Conservation (phyloP, 176 grass and related monocot genomes). For the Themeda triandra region DNA sequence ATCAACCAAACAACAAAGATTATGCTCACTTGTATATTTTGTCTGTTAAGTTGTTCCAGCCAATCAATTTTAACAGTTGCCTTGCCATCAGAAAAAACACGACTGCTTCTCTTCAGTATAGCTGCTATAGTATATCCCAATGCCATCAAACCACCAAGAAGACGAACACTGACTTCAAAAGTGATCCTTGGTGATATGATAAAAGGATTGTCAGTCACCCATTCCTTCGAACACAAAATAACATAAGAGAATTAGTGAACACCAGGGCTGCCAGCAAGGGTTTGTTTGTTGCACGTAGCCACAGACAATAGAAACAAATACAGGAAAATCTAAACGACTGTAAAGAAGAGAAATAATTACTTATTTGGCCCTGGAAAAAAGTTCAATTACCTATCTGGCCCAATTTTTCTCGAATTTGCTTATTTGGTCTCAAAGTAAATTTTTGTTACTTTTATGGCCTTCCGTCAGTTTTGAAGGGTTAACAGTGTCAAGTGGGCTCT, state of each 20-base stretch:
- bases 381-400: no score
- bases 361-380: no score
- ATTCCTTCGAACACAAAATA: conserved; percentile 61
- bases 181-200: conserved; percentile 99
- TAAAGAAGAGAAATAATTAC: no score
- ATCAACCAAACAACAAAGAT: conserved; percentile 2
- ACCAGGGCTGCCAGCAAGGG: background rate
- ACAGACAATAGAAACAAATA: background rate
- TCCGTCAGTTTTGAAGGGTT: no score
- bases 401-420: no score
- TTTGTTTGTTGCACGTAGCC: background rate
- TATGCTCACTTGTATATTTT: conserved; percentile 75
- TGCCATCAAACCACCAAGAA: conserved; percentile 98
- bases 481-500: no score
- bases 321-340: background rate
- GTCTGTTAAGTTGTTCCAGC: conserved; percentile 83
- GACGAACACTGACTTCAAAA: conserved; percentile 97
- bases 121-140: conserved; percentile 93
- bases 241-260: conserved; percentile 13
- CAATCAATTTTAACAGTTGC: conserved; percentile 94
- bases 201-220: conserved; percentile 93
- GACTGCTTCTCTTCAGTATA: conserved; percentile 92
- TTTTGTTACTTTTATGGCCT: no score
- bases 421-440: no score
- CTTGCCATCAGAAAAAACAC: conserved; percentile 79